These are phyloP conservation scores for Colletotrichum sp. DNA, from an alignment of 2,329 filamentous ascomycete species.

Conservation along the genomic window DNA sequence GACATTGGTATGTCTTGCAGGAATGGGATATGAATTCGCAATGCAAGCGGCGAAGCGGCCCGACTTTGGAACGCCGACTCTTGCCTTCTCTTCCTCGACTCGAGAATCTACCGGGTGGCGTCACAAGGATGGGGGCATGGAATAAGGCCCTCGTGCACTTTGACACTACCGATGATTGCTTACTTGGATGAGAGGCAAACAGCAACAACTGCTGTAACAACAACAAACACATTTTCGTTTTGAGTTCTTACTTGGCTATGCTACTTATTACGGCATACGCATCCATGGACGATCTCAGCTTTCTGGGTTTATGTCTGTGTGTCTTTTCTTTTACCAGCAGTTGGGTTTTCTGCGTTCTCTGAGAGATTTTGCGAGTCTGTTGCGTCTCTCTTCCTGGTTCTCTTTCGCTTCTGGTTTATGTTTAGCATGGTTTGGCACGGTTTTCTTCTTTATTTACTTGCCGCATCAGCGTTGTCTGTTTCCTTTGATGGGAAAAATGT, in stretches of 20 bases:
- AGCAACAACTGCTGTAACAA: background rate
- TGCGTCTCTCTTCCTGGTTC: background rate
- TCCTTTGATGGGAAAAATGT: background rate
- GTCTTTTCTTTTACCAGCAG: background rate
- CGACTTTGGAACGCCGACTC: background rate
- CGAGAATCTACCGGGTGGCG: background rate
- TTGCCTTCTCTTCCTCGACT: background rate
- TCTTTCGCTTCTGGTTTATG: background rate
- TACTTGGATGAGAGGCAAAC: background rate
- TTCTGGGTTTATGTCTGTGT: background rate
- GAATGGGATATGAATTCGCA: background rate
- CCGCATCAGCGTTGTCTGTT: background rate
- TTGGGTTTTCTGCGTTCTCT: background rate
- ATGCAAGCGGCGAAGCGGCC: background rate
- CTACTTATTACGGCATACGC: background rate
- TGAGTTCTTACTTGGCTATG: background rate
- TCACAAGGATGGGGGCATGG: background rate
- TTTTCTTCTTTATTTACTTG: background rate
- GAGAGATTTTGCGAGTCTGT: background rate
- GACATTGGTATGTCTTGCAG: background rate
- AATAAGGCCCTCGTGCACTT: background rate
- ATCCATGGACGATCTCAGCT: background rate
- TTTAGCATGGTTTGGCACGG: background rate
- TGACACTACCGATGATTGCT: background rate
- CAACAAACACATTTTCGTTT: background rate